A percentile compares a stretch with the other conserved stretches of the same genome.
Conservation (phyloP, 257 asterid species). For the Plantago major region DNA sequence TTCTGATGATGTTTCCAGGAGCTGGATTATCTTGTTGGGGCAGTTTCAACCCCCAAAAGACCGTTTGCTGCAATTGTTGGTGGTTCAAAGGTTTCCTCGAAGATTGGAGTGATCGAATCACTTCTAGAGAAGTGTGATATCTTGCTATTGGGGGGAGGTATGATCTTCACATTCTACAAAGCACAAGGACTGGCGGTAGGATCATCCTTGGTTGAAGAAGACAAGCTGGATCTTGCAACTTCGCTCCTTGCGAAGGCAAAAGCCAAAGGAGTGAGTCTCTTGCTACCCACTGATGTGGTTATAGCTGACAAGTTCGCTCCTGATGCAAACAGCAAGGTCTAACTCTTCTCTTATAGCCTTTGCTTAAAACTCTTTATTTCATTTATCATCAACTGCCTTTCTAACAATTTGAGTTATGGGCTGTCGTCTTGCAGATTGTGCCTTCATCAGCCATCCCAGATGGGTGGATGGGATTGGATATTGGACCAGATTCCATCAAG, state of each 20-base stretch:
- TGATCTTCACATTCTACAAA: slow-evolving; percentile 89
- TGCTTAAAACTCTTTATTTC: neutral
- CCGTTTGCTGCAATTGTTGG: slow-evolving; percentile 94
- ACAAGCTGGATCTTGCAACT: slow-evolving; percentile 85
- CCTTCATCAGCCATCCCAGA: slow-evolving; percentile 76
- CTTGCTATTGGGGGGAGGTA: slow-evolving; percentile 82
- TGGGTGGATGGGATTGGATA: slow-evolving; percentile 91
- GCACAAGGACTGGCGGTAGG: slow-evolving; percentile 91
- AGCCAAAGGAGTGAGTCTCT: slow-evolving; percentile 70
- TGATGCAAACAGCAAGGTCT: slow-evolving; percentile 89
- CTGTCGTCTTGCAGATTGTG: slow-evolving; percentile 44
- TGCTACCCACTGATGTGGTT: slow-evolving; percentile 76
- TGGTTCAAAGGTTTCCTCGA: slow-evolving; percentile 88
- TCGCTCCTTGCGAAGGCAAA: slow-evolving; percentile 67
- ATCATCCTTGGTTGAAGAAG: slow-evolving; percentile 86
- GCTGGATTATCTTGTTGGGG: slow-evolving; percentile 82
- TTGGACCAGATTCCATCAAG: slow-evolving; percentile 82
- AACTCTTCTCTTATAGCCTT: slow-evolving; percentile 1
- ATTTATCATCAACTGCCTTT: neutral
- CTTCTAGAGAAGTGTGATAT: slow-evolving; percentile 70
- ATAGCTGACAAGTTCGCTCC: slow-evolving; percentile 87
- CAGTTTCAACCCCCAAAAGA: slow-evolving; percentile 70
- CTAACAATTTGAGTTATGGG: neutral
- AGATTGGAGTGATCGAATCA: slow-evolving; percentile 87
- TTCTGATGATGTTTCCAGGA: slow-evolving; percentile 48